phyloP scores from a whole-genome alignment of 768 basidiomycete species.

The Pleurotus giganteus region DNA sequence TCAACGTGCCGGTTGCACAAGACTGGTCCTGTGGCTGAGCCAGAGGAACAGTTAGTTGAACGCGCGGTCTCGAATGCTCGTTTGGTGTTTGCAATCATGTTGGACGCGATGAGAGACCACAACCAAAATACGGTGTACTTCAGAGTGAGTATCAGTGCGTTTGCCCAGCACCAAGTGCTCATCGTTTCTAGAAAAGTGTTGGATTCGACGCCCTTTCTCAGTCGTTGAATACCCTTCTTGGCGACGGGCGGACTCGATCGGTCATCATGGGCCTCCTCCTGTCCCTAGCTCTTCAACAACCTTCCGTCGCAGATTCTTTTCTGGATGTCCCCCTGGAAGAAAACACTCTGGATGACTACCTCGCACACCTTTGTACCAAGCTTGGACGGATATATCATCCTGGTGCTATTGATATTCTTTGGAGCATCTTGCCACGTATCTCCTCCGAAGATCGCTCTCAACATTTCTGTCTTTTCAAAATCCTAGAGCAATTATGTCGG shows the following conservation, averaged over 20 bases:
- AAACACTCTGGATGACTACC: constrained; percentile 38
- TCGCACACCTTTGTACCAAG: constrained; percentile 41
- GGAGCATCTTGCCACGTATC: constrained; percentile 42
- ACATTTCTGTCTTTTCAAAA: constrained; percentile 54
- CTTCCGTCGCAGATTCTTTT: constrained; percentile 57
- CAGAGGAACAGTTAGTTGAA: constrained; percentile 33
- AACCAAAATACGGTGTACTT: constrained; percentile 61
- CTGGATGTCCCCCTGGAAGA: constrained; percentile 34
- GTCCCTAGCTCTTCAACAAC: constrained; percentile 64
- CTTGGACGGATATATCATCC: constrained; percentile 56
- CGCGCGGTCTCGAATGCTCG: constrained; percentile 52
- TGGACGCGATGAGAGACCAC: constrained; percentile 61
- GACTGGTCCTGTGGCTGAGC: constrained; percentile 29
- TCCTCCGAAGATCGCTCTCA: constrained; percentile 34
- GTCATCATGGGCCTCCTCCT: constrained; percentile 67
- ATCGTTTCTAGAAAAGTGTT: constrained; percentile 42
- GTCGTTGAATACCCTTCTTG: constrained; percentile 53
- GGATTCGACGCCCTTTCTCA: constrained; percentile 65
- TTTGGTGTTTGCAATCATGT: constrained; percentile 61
- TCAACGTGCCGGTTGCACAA: constrained; percentile 48
- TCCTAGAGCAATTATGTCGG: constrained; percentile 60
- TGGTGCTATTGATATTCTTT: constrained; percentile 59
- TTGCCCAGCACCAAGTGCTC: neutral
- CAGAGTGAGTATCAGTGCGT: constrained; percentile 42
- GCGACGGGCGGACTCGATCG: constrained; percentile 44